Conservation (phyloP, 306 rosid genomes). For the Quercus gilva region DNA sequence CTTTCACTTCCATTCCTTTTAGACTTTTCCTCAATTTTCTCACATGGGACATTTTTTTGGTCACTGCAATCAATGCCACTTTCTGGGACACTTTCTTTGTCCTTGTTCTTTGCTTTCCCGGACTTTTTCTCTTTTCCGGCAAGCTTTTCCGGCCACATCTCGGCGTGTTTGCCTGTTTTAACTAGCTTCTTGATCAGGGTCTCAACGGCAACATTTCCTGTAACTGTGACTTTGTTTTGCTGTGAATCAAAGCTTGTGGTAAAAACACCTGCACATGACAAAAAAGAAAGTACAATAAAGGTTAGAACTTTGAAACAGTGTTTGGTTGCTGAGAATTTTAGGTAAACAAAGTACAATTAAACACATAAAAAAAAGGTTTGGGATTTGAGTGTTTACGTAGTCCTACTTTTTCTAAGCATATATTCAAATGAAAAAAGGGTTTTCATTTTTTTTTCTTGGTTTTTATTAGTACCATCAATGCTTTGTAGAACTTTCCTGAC, state of each 20-base stretch:
- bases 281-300: neutral
- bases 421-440: neutral
- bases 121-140: conserved; percentile 38
- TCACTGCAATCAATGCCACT: conserved; percentile 1
- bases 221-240: conserved; percentile 71
- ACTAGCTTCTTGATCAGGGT: conserved; percentile 55
- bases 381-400: conserved; percentile 10
- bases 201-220: conserved; percentile 59
- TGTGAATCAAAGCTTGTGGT: conserved; percentile 60
- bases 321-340: neutral
- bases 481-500: conserved; percentile 75
- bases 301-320: neutral
- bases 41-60: neutral
- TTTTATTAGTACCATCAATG: conserved; percentile 64
- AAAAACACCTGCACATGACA: conserved; percentile 56
- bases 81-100: conserved; percentile 31
- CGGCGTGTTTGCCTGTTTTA: conserved; percentile 71
- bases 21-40: conserved; percentile 20
- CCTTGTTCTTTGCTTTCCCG: conserved; percentile 32
- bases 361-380: neutral
- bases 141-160: conserved; percentile 63
- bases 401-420: conserved; percentile 1
- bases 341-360: neutral
- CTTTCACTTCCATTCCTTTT: conserved; percentile 34
- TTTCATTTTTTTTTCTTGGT: neutral